Conservation (phyloP, 148 eudicot species). For the Nepenthes gracilis region DNA sequence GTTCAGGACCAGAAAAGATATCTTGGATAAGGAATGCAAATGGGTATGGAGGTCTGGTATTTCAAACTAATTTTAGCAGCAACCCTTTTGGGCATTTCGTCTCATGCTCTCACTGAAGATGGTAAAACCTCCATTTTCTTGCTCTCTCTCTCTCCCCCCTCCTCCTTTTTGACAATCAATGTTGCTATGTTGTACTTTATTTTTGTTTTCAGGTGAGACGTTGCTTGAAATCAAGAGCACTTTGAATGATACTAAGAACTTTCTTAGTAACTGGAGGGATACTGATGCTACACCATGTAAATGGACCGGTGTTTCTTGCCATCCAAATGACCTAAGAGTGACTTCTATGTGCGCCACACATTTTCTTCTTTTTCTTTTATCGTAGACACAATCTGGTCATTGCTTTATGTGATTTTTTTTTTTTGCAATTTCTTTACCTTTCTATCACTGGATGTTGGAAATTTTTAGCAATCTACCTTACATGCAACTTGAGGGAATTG, state of each 20-base stretch:
- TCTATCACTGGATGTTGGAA: slow-evolving; percentile 13
- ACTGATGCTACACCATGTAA: slow-evolving; percentile 71
- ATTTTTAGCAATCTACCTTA: slow-evolving; percentile 73
- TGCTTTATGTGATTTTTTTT: not conserved
- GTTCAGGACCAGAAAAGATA: no score
- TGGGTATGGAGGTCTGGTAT: slow-evolving; percentile 32
- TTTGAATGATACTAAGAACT: slow-evolving; percentile 65
- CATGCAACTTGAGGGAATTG: slow-evolving; percentile 74
- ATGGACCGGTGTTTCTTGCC: slow-evolving; percentile 89
- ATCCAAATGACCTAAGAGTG: slow-evolving; percentile 53
- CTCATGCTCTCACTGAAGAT: slow-evolving; percentile 64
- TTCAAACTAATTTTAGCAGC: slow-evolving; percentile 22
- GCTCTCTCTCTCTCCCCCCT: not conserved
- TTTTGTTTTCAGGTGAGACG: slow-evolving; percentile 35
- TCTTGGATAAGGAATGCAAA: slow-evolving; percentile 33
- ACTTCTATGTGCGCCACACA: slow-evolving; percentile 42
- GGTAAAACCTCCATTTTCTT: slow-evolving; percentile 23
- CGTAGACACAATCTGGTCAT: not conserved
- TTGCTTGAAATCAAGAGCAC: slow-evolving; percentile 68
- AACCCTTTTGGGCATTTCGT: slow-evolving; percentile 41
- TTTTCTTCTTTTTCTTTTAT: not conserved
- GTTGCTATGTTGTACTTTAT: not conserved
- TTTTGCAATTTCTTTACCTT: not conserved
- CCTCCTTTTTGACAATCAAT: not conserved
- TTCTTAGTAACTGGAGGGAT: slow-evolving; percentile 64